A percentile compares a stretch with the other conserved stretches of the same genome.
These are phyloP conservation scores for Pelargonium hybrid DNA, from an alignment of 441 rosid genomes.

Conservation along the genomic window DNA sequence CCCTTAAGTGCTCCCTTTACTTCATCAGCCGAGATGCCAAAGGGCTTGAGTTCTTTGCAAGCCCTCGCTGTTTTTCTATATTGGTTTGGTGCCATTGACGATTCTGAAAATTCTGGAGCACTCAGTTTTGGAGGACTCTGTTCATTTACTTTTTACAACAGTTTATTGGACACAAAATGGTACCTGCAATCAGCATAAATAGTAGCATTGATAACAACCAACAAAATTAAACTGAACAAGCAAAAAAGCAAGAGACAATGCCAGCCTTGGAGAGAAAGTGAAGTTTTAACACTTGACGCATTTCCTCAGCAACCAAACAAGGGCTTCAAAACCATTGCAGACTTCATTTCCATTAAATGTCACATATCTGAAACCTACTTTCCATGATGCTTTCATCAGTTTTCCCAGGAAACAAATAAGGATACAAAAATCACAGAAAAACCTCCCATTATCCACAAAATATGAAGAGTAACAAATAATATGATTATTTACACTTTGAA, in stretches of 20 bases:
- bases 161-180: not conserved
- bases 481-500: not conserved
- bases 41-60: conserved; percentile 10
- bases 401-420: not conserved
- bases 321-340: not conserved
- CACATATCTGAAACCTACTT: not conserved
- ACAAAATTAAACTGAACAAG: not conserved
- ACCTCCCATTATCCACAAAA: not conserved
- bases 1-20: conserved; percentile 9
- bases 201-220: not conserved
- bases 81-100: not conserved
- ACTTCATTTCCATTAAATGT: not conserved
- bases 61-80: not conserved
- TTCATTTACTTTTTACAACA: not conserved
- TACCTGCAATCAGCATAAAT: not conserved
- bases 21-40: not conserved
- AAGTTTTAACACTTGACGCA: not conserved
- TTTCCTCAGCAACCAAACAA: not conserved
- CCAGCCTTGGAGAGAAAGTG: not conserved
- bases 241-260: not conserved
- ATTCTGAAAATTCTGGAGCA: not conserved
- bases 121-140: not conserved
- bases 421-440: not conserved
- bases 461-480: not conserved
- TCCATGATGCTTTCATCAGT: not conserved